Percentiles rank a stretch among this genome's conserved stretches.
These are phyloP conservation scores for Bipolaris zeicola DNA, from an alignment of 2,329 filamentous ascomycete genomes.

Conservation along the genomic window DNA sequence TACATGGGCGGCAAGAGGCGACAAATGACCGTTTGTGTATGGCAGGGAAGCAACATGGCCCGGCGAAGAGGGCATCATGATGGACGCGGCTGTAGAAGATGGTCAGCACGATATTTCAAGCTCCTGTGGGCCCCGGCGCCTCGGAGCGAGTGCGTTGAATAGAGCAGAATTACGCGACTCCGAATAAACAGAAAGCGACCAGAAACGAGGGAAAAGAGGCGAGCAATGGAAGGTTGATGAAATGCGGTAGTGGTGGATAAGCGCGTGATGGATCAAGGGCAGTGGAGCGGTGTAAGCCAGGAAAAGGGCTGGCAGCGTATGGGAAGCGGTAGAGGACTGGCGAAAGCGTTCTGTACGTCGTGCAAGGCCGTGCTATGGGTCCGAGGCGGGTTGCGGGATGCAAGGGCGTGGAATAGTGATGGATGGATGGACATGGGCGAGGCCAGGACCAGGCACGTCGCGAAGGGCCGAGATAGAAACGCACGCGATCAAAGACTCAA, in stretches of 20 bases:
- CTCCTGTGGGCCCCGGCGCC: conserved; percentile 37
- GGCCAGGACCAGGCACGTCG: conserved; percentile 26
- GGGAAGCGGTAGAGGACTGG: conserved; percentile 19
- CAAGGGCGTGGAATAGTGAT: conserved; percentile 40
- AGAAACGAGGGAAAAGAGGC: conserved; percentile 28
- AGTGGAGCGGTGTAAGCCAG: conserved; percentile 30
- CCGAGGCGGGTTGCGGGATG: conserved; percentile 35
- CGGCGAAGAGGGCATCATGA: conserved; percentile 67
- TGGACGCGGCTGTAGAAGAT: conserved; percentile 62
- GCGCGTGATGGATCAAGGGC: conserved; percentile 35
- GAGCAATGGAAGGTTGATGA: conserved; percentile 49
- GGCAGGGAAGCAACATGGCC: conserved; percentile 66
- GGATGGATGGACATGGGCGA: conserved; percentile 43
- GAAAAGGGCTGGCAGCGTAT: conserved; percentile 22
- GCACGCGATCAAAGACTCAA: conserved; percentile 36
- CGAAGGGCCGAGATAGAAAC: conserved; percentile 21
- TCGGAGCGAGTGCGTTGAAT: conserved; percentile 44
- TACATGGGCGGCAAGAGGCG: conserved; percentile 59
- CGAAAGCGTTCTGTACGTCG: conserved; percentile 22
- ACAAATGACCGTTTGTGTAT: conserved; percentile 70
- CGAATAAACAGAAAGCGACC: conserved; percentile 44
- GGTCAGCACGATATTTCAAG: conserved; percentile 51
- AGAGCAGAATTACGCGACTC: conserved; percentile 52
- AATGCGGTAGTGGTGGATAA: conserved; percentile 44
- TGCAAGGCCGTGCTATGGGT: conserved; percentile 18